phyloP scores from a whole-genome alignment of 2,329 filamentous ascomycete species.

The Fusarium xyrophilum region DNA sequence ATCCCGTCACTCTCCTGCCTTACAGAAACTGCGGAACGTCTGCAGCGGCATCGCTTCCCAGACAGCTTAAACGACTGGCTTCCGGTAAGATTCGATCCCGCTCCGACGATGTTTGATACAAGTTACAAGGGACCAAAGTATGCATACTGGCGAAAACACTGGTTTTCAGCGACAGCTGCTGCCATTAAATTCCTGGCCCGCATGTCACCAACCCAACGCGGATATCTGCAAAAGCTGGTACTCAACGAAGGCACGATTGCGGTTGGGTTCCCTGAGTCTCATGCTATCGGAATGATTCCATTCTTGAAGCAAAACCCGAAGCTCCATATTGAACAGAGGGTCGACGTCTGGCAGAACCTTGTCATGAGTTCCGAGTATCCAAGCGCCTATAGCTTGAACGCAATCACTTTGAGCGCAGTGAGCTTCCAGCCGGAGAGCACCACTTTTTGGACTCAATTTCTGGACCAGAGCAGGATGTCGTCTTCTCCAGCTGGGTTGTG shows the following conservation, averaged over 20 bases:
- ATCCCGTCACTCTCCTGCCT: not conserved
- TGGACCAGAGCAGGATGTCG: not conserved
- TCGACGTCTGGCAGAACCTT: conserved; percentile 2
- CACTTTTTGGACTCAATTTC: accelerated
- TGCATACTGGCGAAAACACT: not conserved
- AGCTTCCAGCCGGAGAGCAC: accelerated
- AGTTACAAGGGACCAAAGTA: not conserved
- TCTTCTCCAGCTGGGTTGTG: not conserved
- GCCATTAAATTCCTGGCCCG: conserved; percentile 2
- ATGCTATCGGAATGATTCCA: conserved; percentile 1
- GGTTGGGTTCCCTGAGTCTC: not conserved
- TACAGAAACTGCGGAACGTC: not conserved
- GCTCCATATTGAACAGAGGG: conserved; percentile 2
- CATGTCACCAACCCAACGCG: not conserved
- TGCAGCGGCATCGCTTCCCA: not conserved
- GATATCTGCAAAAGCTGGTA: not conserved
- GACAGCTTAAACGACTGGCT: too few species aligned
- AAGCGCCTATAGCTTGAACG: accelerated
- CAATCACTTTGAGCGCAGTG: not conserved
- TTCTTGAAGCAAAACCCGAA: conserved; percentile 19
- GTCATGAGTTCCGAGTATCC: accelerated
- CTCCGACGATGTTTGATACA: too few species aligned
- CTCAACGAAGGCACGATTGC: not conserved
- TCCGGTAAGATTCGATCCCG: too few species aligned
- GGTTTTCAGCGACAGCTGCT: conserved; percentile 3